Evolutionary conservation across 306 rosid species (phyloP).

Genomic region (Morella rubra): DNA sequence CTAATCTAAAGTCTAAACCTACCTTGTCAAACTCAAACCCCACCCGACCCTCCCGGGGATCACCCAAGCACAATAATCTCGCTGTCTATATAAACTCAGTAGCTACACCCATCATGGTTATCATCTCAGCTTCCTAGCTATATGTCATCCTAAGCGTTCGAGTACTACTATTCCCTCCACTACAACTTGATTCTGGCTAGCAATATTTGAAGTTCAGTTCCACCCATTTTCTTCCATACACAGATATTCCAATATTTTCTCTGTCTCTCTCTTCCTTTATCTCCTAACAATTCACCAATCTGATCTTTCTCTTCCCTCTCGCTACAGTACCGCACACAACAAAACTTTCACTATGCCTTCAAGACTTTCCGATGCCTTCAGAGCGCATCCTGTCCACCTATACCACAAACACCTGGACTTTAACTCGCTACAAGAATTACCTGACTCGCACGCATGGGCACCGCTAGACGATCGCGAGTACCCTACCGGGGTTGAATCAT

Average conservation of each 20-base stretch:
- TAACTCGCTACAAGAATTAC: conserved; percentile 59
- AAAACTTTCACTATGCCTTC: conserved; percentile 57
- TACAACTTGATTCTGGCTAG: conserved; percentile 15
- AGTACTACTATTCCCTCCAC: conserved; percentile 4
- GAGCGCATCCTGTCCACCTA: conserved; percentile 55
- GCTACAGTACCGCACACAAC: neutral
- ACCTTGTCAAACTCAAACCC: conserved; percentile 45
- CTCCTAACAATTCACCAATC: neutral
- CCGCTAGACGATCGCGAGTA: conserved; percentile 17
- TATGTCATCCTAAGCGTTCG: conserved; percentile 19
- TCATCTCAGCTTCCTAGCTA: conserved; percentile 35
- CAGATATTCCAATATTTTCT: neutral
- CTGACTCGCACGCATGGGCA: conserved; percentile 78
- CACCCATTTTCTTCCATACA: conserved; percentile 2
- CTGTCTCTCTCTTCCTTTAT: too few relatives aligned
- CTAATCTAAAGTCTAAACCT: conserved; percentile 20
- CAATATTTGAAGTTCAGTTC: neutral
- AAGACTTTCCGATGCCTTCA: conserved; percentile 57
- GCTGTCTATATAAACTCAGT: neutral
- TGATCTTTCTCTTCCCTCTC: neutral
- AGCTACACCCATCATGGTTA: conserved; percentile 25
- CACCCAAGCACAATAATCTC: neutral
- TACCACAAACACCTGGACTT: conserved; percentile 66
- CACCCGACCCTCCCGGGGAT: conserved; percentile 7
- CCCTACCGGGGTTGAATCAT: conserved; percentile 10